phyloP scores from a whole-genome alignment of 2,329 filamentous ascomycete species.

The Alternaria sp. region DNA sequence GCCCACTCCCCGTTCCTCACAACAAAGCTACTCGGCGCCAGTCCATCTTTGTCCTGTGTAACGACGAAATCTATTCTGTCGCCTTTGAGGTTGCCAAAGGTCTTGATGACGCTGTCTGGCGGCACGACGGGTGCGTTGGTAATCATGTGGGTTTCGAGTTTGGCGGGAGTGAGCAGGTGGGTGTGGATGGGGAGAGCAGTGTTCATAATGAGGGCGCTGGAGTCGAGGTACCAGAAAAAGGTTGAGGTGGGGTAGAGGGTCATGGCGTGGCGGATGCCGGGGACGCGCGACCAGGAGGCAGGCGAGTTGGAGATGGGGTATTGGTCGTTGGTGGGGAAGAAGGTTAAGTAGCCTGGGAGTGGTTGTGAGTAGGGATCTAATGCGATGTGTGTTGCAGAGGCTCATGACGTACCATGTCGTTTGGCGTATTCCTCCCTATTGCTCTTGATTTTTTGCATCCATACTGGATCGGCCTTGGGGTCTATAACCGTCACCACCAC shows the following conservation, averaged over 20 bases:
- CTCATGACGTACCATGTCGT: slow-evolving; percentile 71
- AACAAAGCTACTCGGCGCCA: slow-evolving; percentile 80
- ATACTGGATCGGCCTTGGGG: slow-evolving; percentile 69
- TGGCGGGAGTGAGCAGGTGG: slow-evolving; percentile 71
- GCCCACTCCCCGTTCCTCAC: slow-evolving; percentile 88
- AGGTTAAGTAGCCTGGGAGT: slow-evolving; percentile 78
- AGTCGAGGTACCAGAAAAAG: slow-evolving; percentile 88
- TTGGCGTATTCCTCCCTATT: slow-evolving; percentile 87
- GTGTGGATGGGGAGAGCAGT: slow-evolving; percentile 72
- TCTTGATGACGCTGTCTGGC: slow-evolving; percentile 96
- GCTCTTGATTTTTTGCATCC: slow-evolving; percentile 76
- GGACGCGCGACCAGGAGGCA: slow-evolving; percentile 77
- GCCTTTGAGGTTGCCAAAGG: slow-evolving; percentile 81
- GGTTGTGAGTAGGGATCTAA: slow-evolving; percentile 12
- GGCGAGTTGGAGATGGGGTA: slow-evolving; percentile 71
- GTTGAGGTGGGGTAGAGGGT: slow-evolving; percentile 77
- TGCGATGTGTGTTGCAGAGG: neutral
- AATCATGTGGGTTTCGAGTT: slow-evolving; percentile 81
- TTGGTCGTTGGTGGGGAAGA: slow-evolving; percentile 79
- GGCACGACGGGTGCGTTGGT: slow-evolving; percentile 87
- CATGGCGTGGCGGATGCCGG: slow-evolving; percentile 88
- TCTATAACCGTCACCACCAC: slow-evolving; percentile 90
- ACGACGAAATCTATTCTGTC: slow-evolving; percentile 82
- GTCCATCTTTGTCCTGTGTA: slow-evolving; percentile 82
- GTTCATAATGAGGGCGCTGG: slow-evolving; percentile 89